These are phyloP conservation scores for Aquanectria penicillioides DNA, from an alignment of 2,329 filamentous ascomycete species.

Conservation along the genomic window DNA sequence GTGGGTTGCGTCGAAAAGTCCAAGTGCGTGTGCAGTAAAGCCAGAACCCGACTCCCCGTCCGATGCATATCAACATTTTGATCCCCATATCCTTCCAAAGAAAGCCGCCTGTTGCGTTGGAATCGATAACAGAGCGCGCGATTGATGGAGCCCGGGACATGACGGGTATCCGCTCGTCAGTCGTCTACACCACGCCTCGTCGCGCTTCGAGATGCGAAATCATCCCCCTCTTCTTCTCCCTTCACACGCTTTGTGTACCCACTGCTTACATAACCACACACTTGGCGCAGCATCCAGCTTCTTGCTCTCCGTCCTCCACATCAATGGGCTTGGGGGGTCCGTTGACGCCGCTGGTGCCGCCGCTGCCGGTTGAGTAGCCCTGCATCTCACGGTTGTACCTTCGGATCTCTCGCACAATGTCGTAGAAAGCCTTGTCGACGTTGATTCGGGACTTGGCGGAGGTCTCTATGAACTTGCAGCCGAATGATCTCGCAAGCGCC, in stretches of 20 bases:
- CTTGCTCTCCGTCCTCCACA: constrained; percentile 73
- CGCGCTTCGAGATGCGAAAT: constrained; percentile 23
- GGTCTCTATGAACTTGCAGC: constrained; percentile 99
- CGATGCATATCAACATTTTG: constrained; percentile 48
- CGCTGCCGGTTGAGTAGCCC: constrained; percentile 79
- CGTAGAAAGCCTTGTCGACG: constrained; percentile 98
- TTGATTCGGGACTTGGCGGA: constrained; percentile 98
- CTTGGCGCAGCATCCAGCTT: constrained; percentile 83
- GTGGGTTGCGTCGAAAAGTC: constrained; percentile 34
- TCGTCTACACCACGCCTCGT: constrained; percentile 16
- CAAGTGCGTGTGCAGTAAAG: constrained; percentile 42
- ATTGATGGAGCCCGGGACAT: constrained; percentile 22
- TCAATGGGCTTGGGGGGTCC: constrained; percentile 80
- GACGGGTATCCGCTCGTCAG: constrained; percentile 22
- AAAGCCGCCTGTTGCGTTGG: constrained; percentile 32
- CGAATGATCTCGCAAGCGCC: constrained; percentile 84
- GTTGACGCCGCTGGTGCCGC: constrained; percentile 68
- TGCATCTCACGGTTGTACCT: constrained; percentile 99
- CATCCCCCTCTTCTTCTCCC: constrained; percentile 25
- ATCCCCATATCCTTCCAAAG: constrained; percentile 29
- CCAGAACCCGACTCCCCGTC: constrained; percentile 52
- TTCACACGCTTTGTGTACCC: constrained; percentile 8
- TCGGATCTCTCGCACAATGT: constrained; percentile 96
- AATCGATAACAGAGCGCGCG: constrained; percentile 29
- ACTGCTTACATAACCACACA: constrained; percentile 87